Evolutionary conservation across 768 basidiomycete genomes (phyloP), one percentile per base, ranked within the genome.

Genomic region (Leccinum disarticulatum): DNA sequence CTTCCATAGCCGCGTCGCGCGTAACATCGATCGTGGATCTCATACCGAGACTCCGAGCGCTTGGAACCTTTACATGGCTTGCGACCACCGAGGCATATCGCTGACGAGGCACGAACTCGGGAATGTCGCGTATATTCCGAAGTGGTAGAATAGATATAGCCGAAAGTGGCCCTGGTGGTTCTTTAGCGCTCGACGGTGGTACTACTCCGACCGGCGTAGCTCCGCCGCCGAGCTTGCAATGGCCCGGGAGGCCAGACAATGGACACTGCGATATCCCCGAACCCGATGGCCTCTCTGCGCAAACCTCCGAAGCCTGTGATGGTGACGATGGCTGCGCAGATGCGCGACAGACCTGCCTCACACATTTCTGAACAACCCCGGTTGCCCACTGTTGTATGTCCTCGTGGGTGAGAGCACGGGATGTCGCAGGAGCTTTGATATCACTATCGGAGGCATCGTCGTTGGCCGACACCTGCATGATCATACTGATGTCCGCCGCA

Each of bases 101-200:
- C 38, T 63, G 70, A 17, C 66, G 61, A 59, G 70, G 69, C 14
- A 72, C 59, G 50, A 72, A 72, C 41, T 72, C 68, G 52, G 65
- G 70, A 54, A 70, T 60, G 56, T 63, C 65, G 17, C 56, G 60
- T 22, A 63, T 4, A 49, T 60, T 59, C 10, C 62, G 68, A 38
- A 30, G 36, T 1, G 52, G 52, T 17, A 14, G 22, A 41, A 14
- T 43, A 28, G 28, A 30, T 4, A 43, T 52, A 17, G 56, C 19
- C 8, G 38, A 35, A 25, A 30, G 19, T 19, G 51, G 11, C 28
- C 11, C 17, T 2, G 38, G 22, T 6, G 17, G 15, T 30, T 51
- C 55, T n/a, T 54, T 52, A 25, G 19, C 41, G 38, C 36, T 55
- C 31, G 41, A 41, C 10, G 17, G 35, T 9, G 56, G 41, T 33